Conservation (phyloP, 345 rosid genomes). For the Euphorbia peplus region DNA sequence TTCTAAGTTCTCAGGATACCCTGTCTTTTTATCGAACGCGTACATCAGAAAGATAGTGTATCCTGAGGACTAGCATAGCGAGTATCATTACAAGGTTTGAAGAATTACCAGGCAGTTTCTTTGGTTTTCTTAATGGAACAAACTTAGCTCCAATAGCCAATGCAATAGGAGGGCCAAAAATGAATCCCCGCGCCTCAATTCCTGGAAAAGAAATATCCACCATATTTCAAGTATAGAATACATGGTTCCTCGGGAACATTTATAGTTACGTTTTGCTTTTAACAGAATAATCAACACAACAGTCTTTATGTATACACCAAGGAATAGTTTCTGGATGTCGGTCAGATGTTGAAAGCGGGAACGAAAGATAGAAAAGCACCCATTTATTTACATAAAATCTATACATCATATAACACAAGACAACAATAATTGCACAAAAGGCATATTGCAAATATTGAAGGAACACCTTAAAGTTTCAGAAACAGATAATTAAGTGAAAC, state of each 20-base stretch:
- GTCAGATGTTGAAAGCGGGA: background rate
- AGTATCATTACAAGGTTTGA: background rate
- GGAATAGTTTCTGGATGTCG: background rate
- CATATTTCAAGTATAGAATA: constrained; percentile 2
- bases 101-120: constrained; percentile 75
- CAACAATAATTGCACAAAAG: background rate
- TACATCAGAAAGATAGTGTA: background rate
- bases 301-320: background rate
- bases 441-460: background rate
- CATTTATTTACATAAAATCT: too few relatives aligned
- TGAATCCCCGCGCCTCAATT: constrained; percentile 92
- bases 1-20: background rate
- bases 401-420: too few relatives aligned
- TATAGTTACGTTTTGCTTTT: background rate
- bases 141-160: constrained; percentile 98
- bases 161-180: constrained; percentile 94
- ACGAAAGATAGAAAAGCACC: background rate
- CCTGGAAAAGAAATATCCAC: constrained; percentile 40
- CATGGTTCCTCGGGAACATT: background rate
- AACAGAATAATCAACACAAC: background rate
- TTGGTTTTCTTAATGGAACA: constrained; percentile 89
- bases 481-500: background rate
- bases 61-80: background rate
- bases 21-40: background rate
- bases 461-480: background rate